Conservation (phyloP, 768 basidiomycete genomes). For the Lyophyllum decastes region DNA sequence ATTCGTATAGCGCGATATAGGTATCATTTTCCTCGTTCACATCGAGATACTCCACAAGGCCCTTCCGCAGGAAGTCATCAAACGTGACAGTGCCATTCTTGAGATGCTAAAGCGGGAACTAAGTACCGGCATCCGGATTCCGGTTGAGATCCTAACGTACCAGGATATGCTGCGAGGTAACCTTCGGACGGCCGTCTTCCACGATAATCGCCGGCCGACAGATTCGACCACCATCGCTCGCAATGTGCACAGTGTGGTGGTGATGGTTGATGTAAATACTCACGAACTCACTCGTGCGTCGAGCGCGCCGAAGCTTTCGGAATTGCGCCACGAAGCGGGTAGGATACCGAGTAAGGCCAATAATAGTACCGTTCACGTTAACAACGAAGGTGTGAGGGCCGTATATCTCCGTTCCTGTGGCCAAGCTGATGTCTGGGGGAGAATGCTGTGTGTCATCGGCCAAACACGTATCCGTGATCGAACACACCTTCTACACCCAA, state of each 20-base stretch:
- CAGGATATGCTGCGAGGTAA: constrained; percentile 76
- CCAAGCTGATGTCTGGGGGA: constrained; percentile 77
- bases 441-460: constrained; percentile 11
- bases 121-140: constrained; percentile 8
- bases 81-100: constrained; percentile 81
- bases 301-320: constrained; percentile 88
- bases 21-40: constrained; percentile 99
- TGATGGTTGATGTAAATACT: constrained; percentile 96
- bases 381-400: constrained; percentile 91
- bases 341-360: constrained; percentile 89
- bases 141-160: constrained; percentile 42
- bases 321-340: constrained; percentile 86
- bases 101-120: constrained; percentile 54
- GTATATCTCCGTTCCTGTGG: constrained; percentile 96
- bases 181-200: constrained; percentile 74
- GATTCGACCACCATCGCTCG: constrained; percentile 95
- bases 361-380: constrained; percentile 94
- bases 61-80: constrained; percentile 90
- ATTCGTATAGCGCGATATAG: constrained; percentile 92
- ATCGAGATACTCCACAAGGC: constrained; percentile 96
- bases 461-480: not conserved
- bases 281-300: constrained; percentile 94
- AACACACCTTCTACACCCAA: constrained; percentile 92
- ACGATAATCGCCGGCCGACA: constrained; percentile 98
- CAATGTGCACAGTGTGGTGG: constrained; percentile 93